Base-by-base conservation (phyloP, 306 rosid species). In the Biancaea sappan region DNA sequence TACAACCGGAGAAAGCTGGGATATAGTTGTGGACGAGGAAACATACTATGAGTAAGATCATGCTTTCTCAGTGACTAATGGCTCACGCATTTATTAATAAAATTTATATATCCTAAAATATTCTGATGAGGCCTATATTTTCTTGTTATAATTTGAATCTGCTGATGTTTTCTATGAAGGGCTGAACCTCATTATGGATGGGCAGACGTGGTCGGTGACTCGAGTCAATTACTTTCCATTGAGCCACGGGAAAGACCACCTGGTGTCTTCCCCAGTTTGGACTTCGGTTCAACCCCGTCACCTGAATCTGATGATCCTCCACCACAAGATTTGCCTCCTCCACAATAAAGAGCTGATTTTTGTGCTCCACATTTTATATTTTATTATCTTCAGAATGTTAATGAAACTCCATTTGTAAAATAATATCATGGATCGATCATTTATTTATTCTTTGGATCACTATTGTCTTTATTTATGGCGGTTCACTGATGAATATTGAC, bases 1-100 rank as follows among this genome's bases (percentile, higher is more conserved):
- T 84, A 90, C 98, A 35, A 91, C 98, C 5, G 93, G 96, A 50
- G 98, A 94, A 84, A 91, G 93, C 86, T 94, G 98, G 98, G 98
- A 94, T 58, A 90, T 94, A 66, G 93, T 86, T 32, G 96, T 94
- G 73, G 98, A 91, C 41, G 98, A 94, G 82, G 98, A 91, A 77
- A 94, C 97, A n/a, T 94, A 89, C 75, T 94, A 94, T 69, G 96
- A 94, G 98, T 94, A 87, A 89, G 97, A 35, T 60, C 69, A 13
- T 26, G 2, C 72, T 54, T 51, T 71, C 22, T 11, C 31, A 7
- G 22, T 21, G 6, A 3, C 51, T 2, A 69, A 25, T 35, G 40
- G 28, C 21, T 25, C 3, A 11, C 2, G 16, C 24, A 54, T 54
- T 54, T 25, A n/a, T n/a, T n/a, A n/a, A n/a, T n/a, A n/a, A n/a